These are phyloP conservation scores for Prinsepia uniflora DNA, from an alignment of 306 rosid genomes.

Conservation along the genomic window DNA sequence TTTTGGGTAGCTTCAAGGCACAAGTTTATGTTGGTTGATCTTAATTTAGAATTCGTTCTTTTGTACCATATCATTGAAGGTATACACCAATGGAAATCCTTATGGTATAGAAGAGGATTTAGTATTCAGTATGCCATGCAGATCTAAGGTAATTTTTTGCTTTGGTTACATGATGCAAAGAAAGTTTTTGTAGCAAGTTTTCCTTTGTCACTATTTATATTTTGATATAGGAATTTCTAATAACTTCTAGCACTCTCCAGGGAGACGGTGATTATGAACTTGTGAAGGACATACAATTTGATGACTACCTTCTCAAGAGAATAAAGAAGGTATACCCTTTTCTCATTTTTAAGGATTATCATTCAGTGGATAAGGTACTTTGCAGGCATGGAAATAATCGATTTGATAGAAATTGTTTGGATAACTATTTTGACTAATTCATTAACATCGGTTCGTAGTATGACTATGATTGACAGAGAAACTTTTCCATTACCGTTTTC, in stretches of 20 bases:
- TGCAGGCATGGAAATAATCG: background rate
- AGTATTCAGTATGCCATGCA: slow-evolving; percentile 96
- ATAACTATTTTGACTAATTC: background rate
- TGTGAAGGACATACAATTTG: slow-evolving; percentile 67
- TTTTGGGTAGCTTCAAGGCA: slow-evolving; percentile 4
- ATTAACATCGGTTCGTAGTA: background rate
- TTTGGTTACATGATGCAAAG: no score
- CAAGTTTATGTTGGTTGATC: slow-evolving; percentile 1
- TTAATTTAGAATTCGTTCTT: slow-evolving; percentile 12
- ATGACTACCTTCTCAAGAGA: slow-evolving; percentile 70
- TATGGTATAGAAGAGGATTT: slow-evolving; percentile 89
- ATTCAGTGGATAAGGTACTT: background rate
- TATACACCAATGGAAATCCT: slow-evolving; percentile 81
- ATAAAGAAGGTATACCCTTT: slow-evolving; percentile 49
- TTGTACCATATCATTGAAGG: slow-evolving; percentile 40
- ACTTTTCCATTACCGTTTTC: background rate
- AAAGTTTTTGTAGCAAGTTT: slow-evolving; percentile 18
- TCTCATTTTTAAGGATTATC: background rate
- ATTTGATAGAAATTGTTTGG: background rate
- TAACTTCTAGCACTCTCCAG: slow-evolving; percentile 30
- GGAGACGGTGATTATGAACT: slow-evolving; percentile 96
- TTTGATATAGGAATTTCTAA: background rate
- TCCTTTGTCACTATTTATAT: slow-evolving; percentile 11
- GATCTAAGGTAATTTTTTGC: slow-evolving; percentile 63
- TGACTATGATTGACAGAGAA: background rate